Evolutionary conservation across 2,329 filamentous ascomycete species (phyloP), one percentile per base, ranked within the genome.

Genomic region (Hypoxylon sp.): DNA sequence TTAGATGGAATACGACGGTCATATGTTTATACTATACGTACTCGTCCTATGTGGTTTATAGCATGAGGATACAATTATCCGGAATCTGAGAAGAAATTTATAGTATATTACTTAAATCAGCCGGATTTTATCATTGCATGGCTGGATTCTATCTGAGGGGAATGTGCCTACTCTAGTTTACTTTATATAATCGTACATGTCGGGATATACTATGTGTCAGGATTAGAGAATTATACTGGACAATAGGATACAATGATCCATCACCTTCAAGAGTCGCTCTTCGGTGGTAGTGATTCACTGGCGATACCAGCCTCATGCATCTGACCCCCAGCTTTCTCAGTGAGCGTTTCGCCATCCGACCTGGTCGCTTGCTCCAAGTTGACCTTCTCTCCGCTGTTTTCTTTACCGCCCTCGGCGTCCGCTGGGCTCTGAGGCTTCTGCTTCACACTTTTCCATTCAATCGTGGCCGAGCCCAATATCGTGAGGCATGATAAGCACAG

Each of bases 401-500:
- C 9, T 5, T 14, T 61, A 13, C 64, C 67, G 28, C 61, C 60
- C 63, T 75, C 73, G 41, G 70, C 60, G n/a, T 71, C 73, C 1
- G 52, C 59, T 19, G 48, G 23, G 3, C 34, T 36, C 13, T 63
- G 48, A 13, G 60, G 46, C 14, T 60, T 71, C 68, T 79, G 73
- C 76, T 81, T 82, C 28, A 82, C 79, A 55, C 78, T 82, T 63
- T 74, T 86, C 89, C 89, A 92, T 79, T 92, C 86, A 71, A 92
- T 84, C 5, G 81, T 79, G 0, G 83, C 72, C 0, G 84, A 82
- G 0, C 87, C 89, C 6, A 90, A 38, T 13, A 91, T 81, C 3
- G 83, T 84, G 7, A 90, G 61, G 6, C 81, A 81, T 0, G 84
- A 82, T 73, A 89, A 79, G 1, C 86, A 84, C 6, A 90, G 80